These are phyloP conservation scores for Suillus tomentosus DNA, from an alignment of 768 basidiomycete species.

Conservation along the genomic window DNA sequence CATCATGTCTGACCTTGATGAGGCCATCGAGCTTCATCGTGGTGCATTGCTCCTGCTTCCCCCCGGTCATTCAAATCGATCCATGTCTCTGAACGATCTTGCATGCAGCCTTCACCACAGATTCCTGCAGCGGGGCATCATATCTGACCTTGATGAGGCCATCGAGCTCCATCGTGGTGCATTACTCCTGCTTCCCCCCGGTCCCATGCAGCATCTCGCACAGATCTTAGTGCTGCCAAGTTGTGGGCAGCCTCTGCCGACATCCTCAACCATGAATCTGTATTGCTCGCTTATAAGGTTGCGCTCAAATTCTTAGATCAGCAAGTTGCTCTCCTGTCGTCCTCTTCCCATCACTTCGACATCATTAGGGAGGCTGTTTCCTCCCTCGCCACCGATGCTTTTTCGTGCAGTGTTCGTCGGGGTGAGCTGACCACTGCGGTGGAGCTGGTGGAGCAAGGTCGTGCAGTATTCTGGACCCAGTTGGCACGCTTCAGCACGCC, in stretches of 20 bases:
- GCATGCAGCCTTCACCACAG: too few species aligned
- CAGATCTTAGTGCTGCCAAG: background rate
- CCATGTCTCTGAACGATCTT: too few species aligned
- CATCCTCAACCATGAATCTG: background rate
- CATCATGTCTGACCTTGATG: too few species aligned
- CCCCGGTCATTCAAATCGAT: too few species aligned
- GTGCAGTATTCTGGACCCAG: slow-evolving; percentile 30
- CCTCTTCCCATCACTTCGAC: background rate
- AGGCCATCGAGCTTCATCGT: too few species aligned
- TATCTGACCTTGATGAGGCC: too few species aligned
- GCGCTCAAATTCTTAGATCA: background rate
- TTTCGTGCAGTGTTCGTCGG: background rate
- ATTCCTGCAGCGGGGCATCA: too few species aligned
- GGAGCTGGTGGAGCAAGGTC: slow-evolving; percentile 22
- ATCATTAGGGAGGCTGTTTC: background rate
- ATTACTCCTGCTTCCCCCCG: too few species aligned
- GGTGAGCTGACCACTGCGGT: background rate
- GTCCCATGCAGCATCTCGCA: background rate
- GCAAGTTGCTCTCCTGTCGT: background rate
- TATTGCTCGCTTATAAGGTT: background rate
- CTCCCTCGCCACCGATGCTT: background rate
- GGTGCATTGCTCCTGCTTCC: too few species aligned
- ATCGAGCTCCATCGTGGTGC: too few species aligned
- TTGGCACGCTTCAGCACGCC: slow-evolving; percentile 28
- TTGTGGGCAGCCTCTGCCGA: background rate